Conservation (phyloP, 352 stramenopile species). For the Blastocystis sp. region DNA sequence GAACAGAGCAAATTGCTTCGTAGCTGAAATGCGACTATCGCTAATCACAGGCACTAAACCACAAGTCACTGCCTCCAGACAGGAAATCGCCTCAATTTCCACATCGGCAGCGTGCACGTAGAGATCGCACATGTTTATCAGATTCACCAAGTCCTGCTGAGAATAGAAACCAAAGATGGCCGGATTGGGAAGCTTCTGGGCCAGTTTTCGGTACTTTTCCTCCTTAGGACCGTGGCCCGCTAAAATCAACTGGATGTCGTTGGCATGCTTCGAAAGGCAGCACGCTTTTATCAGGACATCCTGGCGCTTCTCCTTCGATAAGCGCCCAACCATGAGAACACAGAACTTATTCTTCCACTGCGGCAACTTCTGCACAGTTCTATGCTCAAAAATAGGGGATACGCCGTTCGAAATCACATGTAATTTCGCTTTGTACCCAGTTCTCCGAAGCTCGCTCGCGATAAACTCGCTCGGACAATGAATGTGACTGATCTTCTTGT, state of each 20-base stretch:
- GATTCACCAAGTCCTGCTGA: constrained; percentile 27
- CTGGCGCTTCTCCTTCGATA: constrained; percentile 60
- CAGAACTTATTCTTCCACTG: constrained; percentile 57
- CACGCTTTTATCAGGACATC: constrained; percentile 58
- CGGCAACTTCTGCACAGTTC: not conserved
- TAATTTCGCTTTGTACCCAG: constrained; percentile 31
- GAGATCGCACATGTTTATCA: constrained; percentile 57
- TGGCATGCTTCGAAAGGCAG: not conserved
- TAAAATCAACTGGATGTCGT: constrained; percentile 49
- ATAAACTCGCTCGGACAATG: constrained; percentile 60
- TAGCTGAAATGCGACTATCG: constrained; percentile 36
- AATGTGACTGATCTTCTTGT: constrained; percentile 35
- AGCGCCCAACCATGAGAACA: constrained; percentile 54
- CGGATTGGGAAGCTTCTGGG: not conserved
- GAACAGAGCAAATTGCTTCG: constrained; percentile 43
- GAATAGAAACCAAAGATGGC: constrained; percentile 58
- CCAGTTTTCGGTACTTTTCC: constrained; percentile 16
- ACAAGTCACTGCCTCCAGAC: constrained; percentile 41
- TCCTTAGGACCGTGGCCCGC: constrained; percentile 56
- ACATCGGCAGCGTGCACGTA: constrained; percentile 60
- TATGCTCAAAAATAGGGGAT: not conserved
- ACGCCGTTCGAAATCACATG: constrained; percentile 59
- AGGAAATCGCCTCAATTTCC: constrained; percentile 57
- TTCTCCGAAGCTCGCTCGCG: constrained; percentile 13
- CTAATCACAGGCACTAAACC: constrained; percentile 48